phyloP scores from a whole-genome alignment of 768 basidiomycete genomes.

The Rhodotorula toruloides region DNA sequence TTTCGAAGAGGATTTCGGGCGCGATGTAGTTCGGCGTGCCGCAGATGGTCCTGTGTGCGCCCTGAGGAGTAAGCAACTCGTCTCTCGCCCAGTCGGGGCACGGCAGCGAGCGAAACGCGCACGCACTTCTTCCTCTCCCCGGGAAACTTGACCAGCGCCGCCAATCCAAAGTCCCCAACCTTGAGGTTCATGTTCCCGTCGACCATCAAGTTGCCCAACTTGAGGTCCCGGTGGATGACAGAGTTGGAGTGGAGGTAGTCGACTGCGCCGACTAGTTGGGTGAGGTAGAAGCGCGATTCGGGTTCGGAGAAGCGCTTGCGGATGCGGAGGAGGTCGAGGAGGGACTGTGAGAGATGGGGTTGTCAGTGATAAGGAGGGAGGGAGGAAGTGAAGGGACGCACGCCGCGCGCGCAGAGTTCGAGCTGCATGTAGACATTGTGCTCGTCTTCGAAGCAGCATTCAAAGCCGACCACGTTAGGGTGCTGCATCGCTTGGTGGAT shows the following conservation, averaged over 20 bases:
- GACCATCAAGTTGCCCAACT: constrained; percentile 90
- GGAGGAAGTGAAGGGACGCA: constrained; percentile 40
- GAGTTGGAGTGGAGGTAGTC: constrained; percentile 96
- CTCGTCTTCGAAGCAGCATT: constrained; percentile 90
- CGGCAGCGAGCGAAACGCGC: too few species aligned
- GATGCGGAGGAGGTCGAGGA: constrained; percentile 54
- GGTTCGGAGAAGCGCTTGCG: constrained; percentile 66
- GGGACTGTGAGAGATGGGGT: constrained; percentile 34
- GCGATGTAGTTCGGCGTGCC: constrained; percentile 99
- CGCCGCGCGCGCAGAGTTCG: constrained; percentile 81
- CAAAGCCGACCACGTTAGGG: constrained; percentile 85
- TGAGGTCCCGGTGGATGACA: constrained; percentile 96
- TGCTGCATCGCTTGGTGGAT: constrained; percentile 86
- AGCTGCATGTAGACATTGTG: constrained; percentile 97
- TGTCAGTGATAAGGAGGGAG: background rate
- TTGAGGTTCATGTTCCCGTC: constrained; percentile 89
- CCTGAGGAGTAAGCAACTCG: background rate
- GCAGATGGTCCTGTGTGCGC: constrained; percentile 67
- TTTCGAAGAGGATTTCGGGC: constrained; percentile 93
- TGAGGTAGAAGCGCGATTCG: constrained; percentile 84
- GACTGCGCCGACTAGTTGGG: constrained; percentile 91
- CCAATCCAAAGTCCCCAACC: constrained; percentile 94
- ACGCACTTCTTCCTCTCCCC: constrained; percentile 87
- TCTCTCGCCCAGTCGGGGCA: too few species aligned
- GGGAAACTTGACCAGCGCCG: constrained; percentile 90